These are phyloP conservation scores for Penicillium chermesinum DNA, from an alignment of 495 filamentous ascomycete species.

Conservation along the genomic window DNA sequence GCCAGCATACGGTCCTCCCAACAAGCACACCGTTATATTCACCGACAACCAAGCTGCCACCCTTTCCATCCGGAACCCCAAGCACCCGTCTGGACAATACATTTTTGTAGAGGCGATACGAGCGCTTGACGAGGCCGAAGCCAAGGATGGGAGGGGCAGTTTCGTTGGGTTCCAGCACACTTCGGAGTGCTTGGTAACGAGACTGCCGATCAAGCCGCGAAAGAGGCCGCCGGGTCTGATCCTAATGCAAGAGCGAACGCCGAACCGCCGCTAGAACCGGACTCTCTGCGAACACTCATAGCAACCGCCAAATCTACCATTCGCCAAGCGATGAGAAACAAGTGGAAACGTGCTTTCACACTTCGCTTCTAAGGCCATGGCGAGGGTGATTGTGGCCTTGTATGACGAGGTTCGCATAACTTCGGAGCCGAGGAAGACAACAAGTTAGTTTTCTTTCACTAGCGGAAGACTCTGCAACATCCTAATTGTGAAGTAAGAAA, in stretches of 20 bases:
- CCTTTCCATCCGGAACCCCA: constrained; percentile 4
- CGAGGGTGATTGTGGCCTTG: too few relatives aligned
- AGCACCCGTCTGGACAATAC: constrained; percentile 8
- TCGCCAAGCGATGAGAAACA: background rate
- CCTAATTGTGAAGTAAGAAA: constrained; percentile 16
- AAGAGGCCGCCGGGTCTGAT: constrained; percentile 3
- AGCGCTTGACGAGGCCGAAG: background rate
- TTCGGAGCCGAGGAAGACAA: too few relatives aligned
- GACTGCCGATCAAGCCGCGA: constrained; percentile 15
- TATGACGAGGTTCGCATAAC: too few relatives aligned
- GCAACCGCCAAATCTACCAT: constrained; percentile 4
- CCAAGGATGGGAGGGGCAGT: constrained; percentile 3
- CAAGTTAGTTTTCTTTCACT: too few relatives aligned
- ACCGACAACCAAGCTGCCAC: constrained; percentile 14
- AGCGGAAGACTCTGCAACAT: too few relatives aligned
- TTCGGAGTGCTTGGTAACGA: constrained; percentile 23
- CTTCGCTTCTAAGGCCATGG: too few relatives aligned
- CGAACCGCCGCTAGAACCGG: constrained; percentile 1
- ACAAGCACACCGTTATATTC: constrained; percentile 6
- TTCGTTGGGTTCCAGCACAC: constrained; percentile 23
- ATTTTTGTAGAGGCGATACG: constrained; percentile 7
- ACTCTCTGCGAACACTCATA: constrained; percentile 9
- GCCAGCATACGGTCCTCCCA: background rate
- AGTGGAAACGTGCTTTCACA: too few relatives aligned
- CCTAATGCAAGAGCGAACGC: constrained; percentile 2